Conservation (phyloP, 2,329 filamentous ascomycete genomes). For the Pyricularia sp. region DNA sequence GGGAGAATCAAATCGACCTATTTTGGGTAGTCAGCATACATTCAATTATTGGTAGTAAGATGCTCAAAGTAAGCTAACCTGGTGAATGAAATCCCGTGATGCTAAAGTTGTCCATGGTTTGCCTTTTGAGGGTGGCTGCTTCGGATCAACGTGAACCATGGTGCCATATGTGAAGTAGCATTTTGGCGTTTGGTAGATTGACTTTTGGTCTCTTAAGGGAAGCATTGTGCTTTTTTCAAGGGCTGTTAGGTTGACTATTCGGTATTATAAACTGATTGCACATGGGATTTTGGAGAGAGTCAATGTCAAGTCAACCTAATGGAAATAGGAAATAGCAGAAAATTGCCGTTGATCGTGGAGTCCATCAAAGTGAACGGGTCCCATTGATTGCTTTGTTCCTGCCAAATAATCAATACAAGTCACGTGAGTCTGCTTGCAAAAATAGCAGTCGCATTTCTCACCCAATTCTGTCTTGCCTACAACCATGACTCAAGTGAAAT, state of each 20-base stretch:
- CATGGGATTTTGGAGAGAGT: not conserved
- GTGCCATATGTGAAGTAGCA: constrained; percentile 61
- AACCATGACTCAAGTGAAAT: not conserved
- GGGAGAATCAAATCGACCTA: constrained; percentile 64
- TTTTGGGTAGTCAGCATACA: not conserved
- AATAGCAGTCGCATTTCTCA: not conserved
- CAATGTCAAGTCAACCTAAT: not conserved
- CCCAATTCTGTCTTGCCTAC: not conserved
- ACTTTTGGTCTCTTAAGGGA: constrained; percentile 2
- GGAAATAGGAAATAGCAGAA: not conserved
- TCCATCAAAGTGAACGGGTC: not conserved
- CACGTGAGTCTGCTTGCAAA: not conserved
- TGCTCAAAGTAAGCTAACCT: constrained; percentile 26
- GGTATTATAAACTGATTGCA: not conserved
- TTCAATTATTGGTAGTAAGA: constrained; percentile 1
- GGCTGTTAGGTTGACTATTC: not conserved
- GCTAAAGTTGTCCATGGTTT: constrained; percentile 63
- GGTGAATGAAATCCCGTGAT: constrained; percentile 54
- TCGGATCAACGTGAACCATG: constrained; percentile 56
- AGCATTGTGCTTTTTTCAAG: not conserved
- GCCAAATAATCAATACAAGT: not conserved
- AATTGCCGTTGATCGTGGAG: not conserved
- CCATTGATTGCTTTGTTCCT: not conserved
- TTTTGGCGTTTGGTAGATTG: constrained; percentile 46
- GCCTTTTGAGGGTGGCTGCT: constrained; percentile 56